Conservation (phyloP, 495 filamentous ascomycete species). For the Lasiosphaeria miniovina region DNA sequence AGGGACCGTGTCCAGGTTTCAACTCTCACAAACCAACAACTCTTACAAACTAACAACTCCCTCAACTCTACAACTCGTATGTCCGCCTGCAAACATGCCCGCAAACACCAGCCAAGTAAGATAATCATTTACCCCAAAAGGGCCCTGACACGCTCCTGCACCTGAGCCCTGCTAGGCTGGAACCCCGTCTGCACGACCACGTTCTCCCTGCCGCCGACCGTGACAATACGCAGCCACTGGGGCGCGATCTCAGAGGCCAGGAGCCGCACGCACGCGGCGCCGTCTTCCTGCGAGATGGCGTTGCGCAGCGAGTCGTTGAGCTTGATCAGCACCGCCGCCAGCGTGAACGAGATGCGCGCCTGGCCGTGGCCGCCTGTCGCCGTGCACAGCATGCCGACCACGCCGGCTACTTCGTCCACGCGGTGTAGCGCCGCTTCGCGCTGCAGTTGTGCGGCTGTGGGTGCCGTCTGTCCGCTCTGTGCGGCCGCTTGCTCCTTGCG, state of each 20-base stretch:
- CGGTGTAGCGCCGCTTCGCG: conserved; percentile 59
- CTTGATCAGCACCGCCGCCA: conserved; percentile 56
- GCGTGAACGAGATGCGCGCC: conserved; percentile 54
- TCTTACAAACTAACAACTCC: no score
- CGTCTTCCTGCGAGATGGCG: conserved; percentile 60
- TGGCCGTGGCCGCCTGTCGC: conserved; percentile 35
- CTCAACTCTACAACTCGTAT: not conserved
- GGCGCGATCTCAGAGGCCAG: conserved; percentile 59
- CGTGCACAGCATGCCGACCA: conserved; percentile 56
- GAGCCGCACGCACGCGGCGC: conserved; percentile 50
- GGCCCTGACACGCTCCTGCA: conserved; percentile 43
- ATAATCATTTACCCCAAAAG: conserved; percentile 28
- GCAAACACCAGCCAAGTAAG: not conserved
- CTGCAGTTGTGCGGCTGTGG: conserved; percentile 48
- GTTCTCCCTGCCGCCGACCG: conserved; percentile 52
- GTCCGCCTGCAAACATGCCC: not conserved
- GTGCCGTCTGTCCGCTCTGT: conserved; percentile 35
- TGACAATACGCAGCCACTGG: conserved; percentile 58
- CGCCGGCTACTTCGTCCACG: conserved; percentile 56
- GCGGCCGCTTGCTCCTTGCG: conserved; percentile 52
- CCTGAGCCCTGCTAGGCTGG: conserved; percentile 38
- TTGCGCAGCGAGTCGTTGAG: conserved; percentile 60
- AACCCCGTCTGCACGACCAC: conserved; percentile 53
- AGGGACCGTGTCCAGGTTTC: no score
- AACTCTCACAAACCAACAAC: no score